Evolutionary conservation across 495 filamentous ascomycete genomes (phyloP).

Genomic region (Podospora pseudoanserina): DNA sequence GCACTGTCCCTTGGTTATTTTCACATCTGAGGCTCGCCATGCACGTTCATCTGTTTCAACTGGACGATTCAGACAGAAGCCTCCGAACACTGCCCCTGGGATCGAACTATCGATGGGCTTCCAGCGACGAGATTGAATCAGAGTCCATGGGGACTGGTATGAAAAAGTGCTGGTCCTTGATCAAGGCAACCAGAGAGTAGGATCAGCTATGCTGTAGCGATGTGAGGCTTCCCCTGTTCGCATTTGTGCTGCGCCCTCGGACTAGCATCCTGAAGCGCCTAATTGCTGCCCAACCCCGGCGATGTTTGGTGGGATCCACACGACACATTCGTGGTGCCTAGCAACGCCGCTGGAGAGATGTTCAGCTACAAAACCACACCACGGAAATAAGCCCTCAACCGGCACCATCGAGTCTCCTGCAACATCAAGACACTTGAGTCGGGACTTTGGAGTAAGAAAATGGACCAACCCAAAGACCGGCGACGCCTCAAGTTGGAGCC

Average conservation of each 20-base stretch:
- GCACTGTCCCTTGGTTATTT: constrained; percentile 44
- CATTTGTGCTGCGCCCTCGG: neutral
- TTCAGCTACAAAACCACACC: neutral
- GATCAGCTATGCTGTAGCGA: neutral
- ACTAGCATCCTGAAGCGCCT: neutral
- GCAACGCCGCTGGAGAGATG: neutral
- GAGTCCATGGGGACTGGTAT: constrained; percentile 50
- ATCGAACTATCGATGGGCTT: constrained; percentile 26
- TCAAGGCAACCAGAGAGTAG: constrained; percentile 11
- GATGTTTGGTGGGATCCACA: neutral
- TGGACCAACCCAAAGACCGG: neutral
- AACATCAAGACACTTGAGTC: neutral
- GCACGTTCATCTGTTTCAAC: constrained; percentile 44
- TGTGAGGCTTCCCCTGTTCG: neutral
- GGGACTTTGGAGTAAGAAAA: neutral
- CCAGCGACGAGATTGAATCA: constrained; percentile 27
- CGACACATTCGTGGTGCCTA: neutral
- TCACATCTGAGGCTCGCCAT: constrained; percentile 46
- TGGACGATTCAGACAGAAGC: constrained; percentile 21
- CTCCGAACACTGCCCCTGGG: no score
- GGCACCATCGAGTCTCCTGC: neutral
- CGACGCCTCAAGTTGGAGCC: neutral
- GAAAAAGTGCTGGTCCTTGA: constrained; percentile 45
- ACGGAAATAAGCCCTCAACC: neutral
- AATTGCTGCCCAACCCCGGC: neutral